Evolutionary conservation across 2,329 filamentous ascomycete genomes (phyloP).

Genomic region (Lasiodiplodia hormozganensis): DNA sequence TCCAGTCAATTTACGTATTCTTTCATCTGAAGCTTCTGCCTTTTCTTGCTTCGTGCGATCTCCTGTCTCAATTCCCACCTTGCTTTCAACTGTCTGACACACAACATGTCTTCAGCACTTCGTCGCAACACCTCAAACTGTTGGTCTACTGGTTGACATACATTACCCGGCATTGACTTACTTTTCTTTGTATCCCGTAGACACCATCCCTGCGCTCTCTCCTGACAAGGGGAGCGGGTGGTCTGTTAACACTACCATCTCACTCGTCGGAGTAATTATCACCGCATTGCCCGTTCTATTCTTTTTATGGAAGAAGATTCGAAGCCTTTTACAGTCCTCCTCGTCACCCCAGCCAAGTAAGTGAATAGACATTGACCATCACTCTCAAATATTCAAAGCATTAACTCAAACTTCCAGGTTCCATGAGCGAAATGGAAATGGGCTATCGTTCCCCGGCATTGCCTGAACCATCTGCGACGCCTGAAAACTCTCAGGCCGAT

Average conservation of each 20-base stretch:
- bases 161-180: background rate
- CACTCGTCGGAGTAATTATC: background rate
- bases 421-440: background rate
- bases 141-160: too few relatives aligned
- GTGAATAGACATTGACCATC: background rate
- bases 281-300: too few relatives aligned
- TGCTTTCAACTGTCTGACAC: too few relatives aligned
- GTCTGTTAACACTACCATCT: background rate
- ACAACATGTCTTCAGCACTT: too few relatives aligned
- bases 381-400: accelerated
- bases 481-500: too few relatives aligned
- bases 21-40: too few relatives aligned
- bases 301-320: background rate
- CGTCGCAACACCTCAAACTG: too few relatives aligned
- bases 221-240: background rate
- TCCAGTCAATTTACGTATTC: too few relatives aligned
- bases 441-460: too few relatives aligned
- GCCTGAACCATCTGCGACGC: too few relatives aligned
- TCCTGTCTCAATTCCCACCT: too few relatives aligned
- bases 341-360: background rate
- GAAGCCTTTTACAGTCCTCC: background rate
- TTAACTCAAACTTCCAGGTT: background rate
- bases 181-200: background rate
- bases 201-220: background rate
- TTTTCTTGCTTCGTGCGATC: too few relatives aligned